phyloP scores from a whole-genome alignment of 768 basidiomycete genomes.

The Lentinus brumalis region DNA sequence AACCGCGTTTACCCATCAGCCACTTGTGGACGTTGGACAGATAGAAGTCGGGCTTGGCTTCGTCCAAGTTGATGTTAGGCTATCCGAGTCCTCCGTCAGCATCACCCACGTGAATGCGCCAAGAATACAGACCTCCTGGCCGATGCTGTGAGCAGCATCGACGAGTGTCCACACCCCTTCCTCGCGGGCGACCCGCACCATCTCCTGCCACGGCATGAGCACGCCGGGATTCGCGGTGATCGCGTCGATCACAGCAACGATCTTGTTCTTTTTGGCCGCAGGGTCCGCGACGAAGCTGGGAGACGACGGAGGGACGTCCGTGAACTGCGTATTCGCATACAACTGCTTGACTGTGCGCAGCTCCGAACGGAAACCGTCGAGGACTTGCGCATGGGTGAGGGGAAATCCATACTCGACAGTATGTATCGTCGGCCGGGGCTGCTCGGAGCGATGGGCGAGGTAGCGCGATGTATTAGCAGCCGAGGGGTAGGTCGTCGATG shows the following conservation, averaged over 20 bases:
- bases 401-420: slow-evolving; percentile 56
- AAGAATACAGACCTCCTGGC: slow-evolving; percentile 51
- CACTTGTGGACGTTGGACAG: slow-evolving; percentile 89
- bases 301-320: slow-evolving; percentile 17
- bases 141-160: slow-evolving; percentile 81
- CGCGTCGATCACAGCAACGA: slow-evolving; percentile 72
- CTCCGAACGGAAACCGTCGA: slow-evolving; percentile 49
- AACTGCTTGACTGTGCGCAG: slow-evolving; percentile 34
- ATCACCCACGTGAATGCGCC: too few species aligned
- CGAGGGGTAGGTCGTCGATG: slow-evolving; percentile 52
- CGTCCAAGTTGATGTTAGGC: slow-evolving; percentile 53
- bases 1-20: slow-evolving; percentile 70
- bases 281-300: not conserved
- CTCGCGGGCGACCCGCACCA: slow-evolving; percentile 64
- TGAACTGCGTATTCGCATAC: slow-evolving; percentile 14
- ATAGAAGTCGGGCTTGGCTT: slow-evolving; percentile 73
- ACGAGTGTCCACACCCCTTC: slow-evolving; percentile 68
- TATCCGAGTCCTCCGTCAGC: slow-evolving; percentile 1
- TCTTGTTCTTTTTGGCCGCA: slow-evolving; percentile 38
- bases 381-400: slow-evolving; percentile 51
- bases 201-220: slow-evolving; percentile 68
- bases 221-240: slow-evolving; percentile 66
- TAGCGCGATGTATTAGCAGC: slow-evolving; percentile 53
- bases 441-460: slow-evolving; percentile 49
- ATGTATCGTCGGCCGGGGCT: slow-evolving; percentile 52